These are phyloP conservation scores for Verruconis gallopava DNA, from an alignment of 2,329 filamentous ascomycete genomes.

Conservation along the genomic window DNA sequence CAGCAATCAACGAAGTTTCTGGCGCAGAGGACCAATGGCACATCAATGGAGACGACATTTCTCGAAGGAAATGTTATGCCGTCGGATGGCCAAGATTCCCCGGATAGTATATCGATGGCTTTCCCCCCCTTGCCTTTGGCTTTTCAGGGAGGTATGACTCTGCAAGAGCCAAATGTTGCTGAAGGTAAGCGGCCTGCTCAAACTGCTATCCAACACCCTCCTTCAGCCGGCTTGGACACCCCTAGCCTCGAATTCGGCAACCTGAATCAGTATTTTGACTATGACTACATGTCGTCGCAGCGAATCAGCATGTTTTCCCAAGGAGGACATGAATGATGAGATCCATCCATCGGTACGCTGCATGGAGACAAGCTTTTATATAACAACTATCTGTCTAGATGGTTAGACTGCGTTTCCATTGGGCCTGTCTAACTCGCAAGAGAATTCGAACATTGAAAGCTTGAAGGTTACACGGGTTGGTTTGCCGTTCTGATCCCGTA, in stretches of 20 bases:
- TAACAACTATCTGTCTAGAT: too few species aligned
- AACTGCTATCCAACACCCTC: slow-evolving; percentile 11
- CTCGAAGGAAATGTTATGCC: background rate
- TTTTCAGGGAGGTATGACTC: slow-evolving; percentile 17
- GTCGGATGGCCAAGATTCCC: background rate
- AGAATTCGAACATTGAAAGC: too few species aligned
- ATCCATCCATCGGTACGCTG: background rate
- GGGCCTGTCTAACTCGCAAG: too few species aligned
- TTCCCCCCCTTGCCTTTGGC: slow-evolving; percentile 22
- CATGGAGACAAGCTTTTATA: background rate
- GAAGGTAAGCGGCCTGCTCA: slow-evolving; percentile 10
- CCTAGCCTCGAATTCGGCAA: slow-evolving; percentile 1
- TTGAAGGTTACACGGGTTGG: too few species aligned
- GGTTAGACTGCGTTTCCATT: too few species aligned
- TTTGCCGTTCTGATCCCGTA: too few species aligned
- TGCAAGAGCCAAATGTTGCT: slow-evolving; percentile 4
- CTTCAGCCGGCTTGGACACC: background rate
- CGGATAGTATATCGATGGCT: slow-evolving; percentile 21
- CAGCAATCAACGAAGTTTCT: background rate
- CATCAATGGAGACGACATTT: background rate
- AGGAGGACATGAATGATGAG: background rate
- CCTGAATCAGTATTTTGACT: background rate
- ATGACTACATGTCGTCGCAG: slow-evolving; percentile 1
- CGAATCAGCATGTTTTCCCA: background rate
- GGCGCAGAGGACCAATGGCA: background rate